A percentile compares a stretch with the other conserved stretches of the same genome.
These are phyloP conservation scores for Cryptococcus jaspeensis DNA, from an alignment of 1,284 basidiomycete genomes.

Conservation along the genomic window DNA sequence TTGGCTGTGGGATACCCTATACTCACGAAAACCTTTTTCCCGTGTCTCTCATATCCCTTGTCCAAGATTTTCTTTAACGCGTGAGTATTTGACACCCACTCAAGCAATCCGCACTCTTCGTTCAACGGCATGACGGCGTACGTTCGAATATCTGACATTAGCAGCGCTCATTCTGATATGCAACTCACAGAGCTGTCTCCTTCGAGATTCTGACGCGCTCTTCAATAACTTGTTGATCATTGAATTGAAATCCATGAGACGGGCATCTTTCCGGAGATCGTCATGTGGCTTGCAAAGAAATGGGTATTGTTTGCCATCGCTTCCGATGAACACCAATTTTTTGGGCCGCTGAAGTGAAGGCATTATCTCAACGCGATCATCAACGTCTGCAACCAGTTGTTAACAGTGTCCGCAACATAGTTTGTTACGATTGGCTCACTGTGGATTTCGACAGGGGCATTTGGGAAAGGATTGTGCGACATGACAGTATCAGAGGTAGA, in stretches of 20 bases:
- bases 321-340: conserved; percentile 82
- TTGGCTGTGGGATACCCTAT: background rate
- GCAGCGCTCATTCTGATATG: background rate
- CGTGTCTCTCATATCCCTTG: conserved; percentile 67
- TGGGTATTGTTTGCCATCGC: conserved; percentile 79
- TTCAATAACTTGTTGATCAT: conserved; percentile 98
- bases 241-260: conserved; percentile 96
- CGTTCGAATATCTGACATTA: conserved; percentile 76
- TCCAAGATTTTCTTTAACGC: conserved; percentile 77
- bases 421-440: conserved; percentile 54
- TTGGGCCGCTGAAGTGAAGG: conserved; percentile 86
- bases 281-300: conserved; percentile 98
- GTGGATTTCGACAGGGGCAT: conserved; percentile 70
- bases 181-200: conserved; percentile 76
- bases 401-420: background rate
- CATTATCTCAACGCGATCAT: conserved; percentile 92
- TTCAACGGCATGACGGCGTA: conserved; percentile 96
- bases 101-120: conserved; percentile 94
- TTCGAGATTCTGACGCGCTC: conserved; percentile 86
- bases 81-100: conserved; percentile 96
- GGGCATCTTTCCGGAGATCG: conserved; percentile 94
- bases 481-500: conserved; percentile 63
- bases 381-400: conserved; percentile 62
- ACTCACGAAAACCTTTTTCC: conserved; percentile 65
- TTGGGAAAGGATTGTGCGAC: conserved; percentile 78